Base-by-base conservation (phyloP, 176 grass and related monocot species). In the Eleusine coracana region DNA sequence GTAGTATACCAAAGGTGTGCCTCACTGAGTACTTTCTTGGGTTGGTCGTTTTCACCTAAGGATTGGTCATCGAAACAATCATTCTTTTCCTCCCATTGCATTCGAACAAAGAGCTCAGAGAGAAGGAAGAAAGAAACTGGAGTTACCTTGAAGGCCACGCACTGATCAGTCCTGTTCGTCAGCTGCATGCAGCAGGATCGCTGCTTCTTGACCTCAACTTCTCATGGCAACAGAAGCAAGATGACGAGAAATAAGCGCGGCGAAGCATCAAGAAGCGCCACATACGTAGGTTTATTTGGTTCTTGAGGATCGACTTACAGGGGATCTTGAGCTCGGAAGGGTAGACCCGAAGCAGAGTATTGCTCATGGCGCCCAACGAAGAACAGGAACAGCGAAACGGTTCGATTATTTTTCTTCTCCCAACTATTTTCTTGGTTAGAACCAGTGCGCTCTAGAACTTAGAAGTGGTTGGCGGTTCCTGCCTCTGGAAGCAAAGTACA, bases 31-130 rank as follows among this genome's bases (percentile, higher is more conserved):
- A 98, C 76, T 93, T 98, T 72, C 88, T 95, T 34, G 92, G 96
- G 64, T 81, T 98, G 25, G 92, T 98, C 40, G 96, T 98, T 86
- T 98, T 98, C 72, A 98, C 90, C 96, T 98, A 80, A 45, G 61
- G 54, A 68, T 82, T 28, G 15, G 16, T 37, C 60, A 13, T 18
- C 18, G 0, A 61, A 76, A 54, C 18, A 60, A 49, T 75, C 46
- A 66, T 45, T 45, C 20, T 18, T 55, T 31, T 16, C 59, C 1
- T 20, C 27, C 25, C 56, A 59, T 7, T 59, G 18, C 56, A 59
- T 59, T 23, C 6, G 6, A 23, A 44, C 12, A 56, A 70, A 52
- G 50, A 82, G 21, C 52, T 70, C 42, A 50, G 52, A 76, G 52
- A 55, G 10, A 69, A 48, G 6, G 85, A 70, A 64, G 16, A 54